phyloP scores from a whole-genome alignment of 768 basidiomycete species.

The Leccinellum rugosiceps region DNA sequence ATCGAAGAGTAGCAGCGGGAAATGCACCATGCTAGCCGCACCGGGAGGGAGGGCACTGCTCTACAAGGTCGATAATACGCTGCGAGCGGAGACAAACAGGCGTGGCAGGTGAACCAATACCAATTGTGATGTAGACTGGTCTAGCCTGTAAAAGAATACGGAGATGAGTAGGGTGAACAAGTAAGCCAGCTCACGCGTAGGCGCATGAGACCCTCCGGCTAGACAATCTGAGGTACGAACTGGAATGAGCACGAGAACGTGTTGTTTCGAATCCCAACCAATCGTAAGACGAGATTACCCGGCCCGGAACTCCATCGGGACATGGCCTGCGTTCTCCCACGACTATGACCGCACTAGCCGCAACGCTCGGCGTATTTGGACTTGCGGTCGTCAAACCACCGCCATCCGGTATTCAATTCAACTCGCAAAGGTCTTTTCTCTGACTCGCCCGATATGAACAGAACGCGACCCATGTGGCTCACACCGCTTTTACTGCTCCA shows the following conservation, averaged over 20 bases:
- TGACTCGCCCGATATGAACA: background rate
- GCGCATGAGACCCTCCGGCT: background rate
- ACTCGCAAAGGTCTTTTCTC: no score
- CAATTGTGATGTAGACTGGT: background rate
- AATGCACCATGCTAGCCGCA: background rate
- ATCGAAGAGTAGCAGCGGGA: slow-evolving; percentile 2
- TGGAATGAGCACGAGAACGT: background rate
- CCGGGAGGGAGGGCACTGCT: background rate
- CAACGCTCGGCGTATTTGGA: background rate
- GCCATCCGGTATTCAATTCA: background rate
- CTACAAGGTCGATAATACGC: background rate
- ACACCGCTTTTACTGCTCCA: background rate
- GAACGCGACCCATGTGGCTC: no score
- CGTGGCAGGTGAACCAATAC: background rate
- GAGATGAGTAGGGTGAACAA: background rate
- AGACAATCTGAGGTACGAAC: background rate
- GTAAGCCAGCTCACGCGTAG: slow-evolving; percentile 4
- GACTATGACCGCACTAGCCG: background rate
- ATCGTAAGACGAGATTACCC: background rate
- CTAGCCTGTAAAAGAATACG: background rate
- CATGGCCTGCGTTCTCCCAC: background rate
- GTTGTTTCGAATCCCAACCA: background rate
- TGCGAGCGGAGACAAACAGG: background rate
- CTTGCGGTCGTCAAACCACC: background rate
- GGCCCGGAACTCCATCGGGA: background rate